Percentiles rank a stretch among this genome's conserved stretches.
Conservation (phyloP, 2,329 filamentous ascomycete species). For the Pseudogymnoascus sp. region DNA sequence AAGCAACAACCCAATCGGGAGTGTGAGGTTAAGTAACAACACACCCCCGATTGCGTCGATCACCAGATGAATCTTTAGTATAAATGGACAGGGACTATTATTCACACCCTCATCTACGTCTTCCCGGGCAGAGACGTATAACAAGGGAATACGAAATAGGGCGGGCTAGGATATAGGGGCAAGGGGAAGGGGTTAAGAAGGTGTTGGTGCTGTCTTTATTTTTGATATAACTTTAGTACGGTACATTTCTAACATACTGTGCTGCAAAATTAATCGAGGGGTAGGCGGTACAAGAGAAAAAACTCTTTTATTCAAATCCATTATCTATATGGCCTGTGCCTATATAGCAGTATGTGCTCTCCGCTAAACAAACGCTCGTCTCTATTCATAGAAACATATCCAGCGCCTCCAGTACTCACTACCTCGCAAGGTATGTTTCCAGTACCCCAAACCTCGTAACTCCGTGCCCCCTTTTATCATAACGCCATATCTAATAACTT, state of each 20-base stretch:
- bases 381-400: not conserved
- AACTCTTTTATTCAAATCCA: not conserved
- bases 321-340: not conserved
- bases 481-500: not conserved
- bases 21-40: too few species aligned
- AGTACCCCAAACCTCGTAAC: not conserved
- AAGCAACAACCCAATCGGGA: not conserved
- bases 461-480: not conserved
- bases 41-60: too few species aligned
- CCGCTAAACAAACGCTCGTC: not conserved
- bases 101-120: not conserved
- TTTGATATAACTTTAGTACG: not conserved
- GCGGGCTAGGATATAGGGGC: not conserved
- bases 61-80: too few species aligned
- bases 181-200: not conserved
- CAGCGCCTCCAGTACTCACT: not conserved
- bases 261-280: not conserved
- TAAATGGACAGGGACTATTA: too few species aligned
- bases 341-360: not conserved
- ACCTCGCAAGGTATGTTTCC: not conserved
- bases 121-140: not conserved
- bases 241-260: not conserved
- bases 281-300: not conserved
- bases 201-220: not conserved
- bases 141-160: not conserved